Evolutionary conservation across 371 early-diverging fungal species (phyloP), one percentile per base, ranked within the genome.

Genomic region (Mortierella sp.): DNA sequence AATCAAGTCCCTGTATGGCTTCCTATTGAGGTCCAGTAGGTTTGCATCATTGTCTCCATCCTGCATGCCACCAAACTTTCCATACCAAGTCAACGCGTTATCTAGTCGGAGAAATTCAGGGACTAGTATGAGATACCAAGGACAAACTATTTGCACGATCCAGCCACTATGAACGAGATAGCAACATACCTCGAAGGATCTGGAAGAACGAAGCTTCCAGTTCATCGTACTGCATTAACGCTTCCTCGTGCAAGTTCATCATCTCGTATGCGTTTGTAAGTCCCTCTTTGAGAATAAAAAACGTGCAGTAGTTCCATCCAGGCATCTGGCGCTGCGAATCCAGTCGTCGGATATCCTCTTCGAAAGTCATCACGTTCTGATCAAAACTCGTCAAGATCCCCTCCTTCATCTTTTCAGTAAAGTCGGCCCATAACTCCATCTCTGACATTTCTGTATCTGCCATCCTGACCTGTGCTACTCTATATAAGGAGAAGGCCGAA

Each of bases 301-400:
- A 98, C 18, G 92, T 93, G 85, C 97, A 97, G 80, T 96, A 98
- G 83, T 98, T 98, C 98, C 98, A 98, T 1, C 99, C 99, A 9
- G 98, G 97, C 88, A 97, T 90, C 70, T 95, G 89, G 61, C 98
- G 77, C 77, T 97, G 97, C 68, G 94, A 91, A 66, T 97, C 97
- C 64, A 97, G 74, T 14, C 96, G 87, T 20, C 96, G 86, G 9
- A 96, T 93, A 83, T 97, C 97, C 49, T 97, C 97, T 65, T 96
- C 95, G 68, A 93, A 91, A 26, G 91, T 91, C 64, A 88, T 62
- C 1, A 96, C 92, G 61, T 96, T 94, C 71, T 89, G 88, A 73
- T 93, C 94, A 67, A 98, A 95, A 54, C 94, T 93, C 14, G 88
- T 81, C 12, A 97, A 75, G 16, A 96, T 90, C 1, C 91, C 90